Base-by-base conservation (phyloP, 177 flowering plant genomes). In the Vitis hybrid region DNA sequence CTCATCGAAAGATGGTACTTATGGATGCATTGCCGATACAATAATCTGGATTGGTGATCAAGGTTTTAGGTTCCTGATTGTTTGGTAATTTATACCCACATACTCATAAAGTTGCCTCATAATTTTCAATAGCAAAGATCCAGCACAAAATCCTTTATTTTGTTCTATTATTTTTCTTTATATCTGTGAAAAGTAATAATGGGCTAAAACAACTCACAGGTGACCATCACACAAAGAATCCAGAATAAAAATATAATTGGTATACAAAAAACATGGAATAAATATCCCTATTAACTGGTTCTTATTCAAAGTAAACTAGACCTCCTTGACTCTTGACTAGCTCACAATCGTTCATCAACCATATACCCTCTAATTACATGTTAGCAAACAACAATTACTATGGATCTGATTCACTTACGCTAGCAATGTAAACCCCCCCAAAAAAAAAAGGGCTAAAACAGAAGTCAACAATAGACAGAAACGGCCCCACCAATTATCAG, bases 201-300 rank as follows among this genome's bases (percentile, higher is more conserved):
- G 53, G 52, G 17, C 65, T 51, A 63, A 14, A 18, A 3, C 51
- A 63, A 3, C 51, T 46, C 52, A 30, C 54, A 46, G 27, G 21
- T 10, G 20, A 63, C 54, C 27, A 18, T 63, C 30, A 63, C 24
- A 49, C 1, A 9, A 18, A 21, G 30, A 24, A 58, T 18, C 30
- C 18, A 14, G 66, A 63, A 63, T 48, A 46, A n/a, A 10, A 63
- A 63, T 63, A 46, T 21, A 17, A n/a, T 18, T 11, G 11, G 18
- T 14, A 63, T 52, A 63, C 20, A 12, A 50, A 27, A 49, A 46
- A 50, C 7, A 15, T 50, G 54, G 51, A 63, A 46, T 4, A 13
- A 63, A 63, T 17, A 11, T 64, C 66, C 20, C 27, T 62, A 41
- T 32, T 62, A 62, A 62, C 12, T 62, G 17, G 49, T 4, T 15